Evolutionary conservation across 306 rosid species (phyloP).

Genomic region (Purshia tridentata): DNA sequence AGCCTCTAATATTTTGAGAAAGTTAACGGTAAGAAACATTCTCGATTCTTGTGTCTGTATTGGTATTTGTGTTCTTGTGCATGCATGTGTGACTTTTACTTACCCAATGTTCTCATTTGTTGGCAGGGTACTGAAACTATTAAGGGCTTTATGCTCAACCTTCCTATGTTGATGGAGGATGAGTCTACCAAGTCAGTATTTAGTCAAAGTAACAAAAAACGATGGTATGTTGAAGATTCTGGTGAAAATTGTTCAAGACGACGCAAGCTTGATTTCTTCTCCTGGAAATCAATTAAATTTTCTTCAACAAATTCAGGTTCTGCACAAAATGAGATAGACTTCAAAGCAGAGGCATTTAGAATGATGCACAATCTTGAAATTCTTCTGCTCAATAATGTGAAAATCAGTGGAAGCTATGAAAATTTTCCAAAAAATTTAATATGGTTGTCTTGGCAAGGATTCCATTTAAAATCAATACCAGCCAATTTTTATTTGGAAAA

Average conservation of each 20-base stretch:
- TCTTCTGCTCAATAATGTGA: background rate
- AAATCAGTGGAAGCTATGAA: background rate
- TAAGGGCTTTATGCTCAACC: conserved; percentile 3
- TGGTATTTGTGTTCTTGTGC: no score
- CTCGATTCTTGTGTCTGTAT: no score
- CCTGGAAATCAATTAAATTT: background rate
- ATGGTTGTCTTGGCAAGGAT: conserved; percentile 18
- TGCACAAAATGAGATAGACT: background rate
- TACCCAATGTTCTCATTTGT: background rate
- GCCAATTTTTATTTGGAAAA: background rate
- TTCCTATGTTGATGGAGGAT: background rate
- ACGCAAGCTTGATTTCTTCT: background rate
- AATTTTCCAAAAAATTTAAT: background rate
- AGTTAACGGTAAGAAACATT: no score
- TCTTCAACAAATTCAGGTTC: background rate
- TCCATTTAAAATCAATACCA: conserved; percentile 10
- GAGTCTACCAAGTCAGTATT: background rate
- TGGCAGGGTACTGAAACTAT: background rate
- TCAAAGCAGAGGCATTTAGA: conserved; percentile 1
- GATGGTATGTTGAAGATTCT: background rate
- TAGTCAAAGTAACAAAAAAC: background rate
- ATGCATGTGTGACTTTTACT: background rate
- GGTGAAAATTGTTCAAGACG: background rate
- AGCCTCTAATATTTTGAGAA: no score
- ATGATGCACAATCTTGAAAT: conserved; percentile 8